Percentiles rank a stretch among this genome's conserved stretches.
Evolutionary conservation across 2,329 filamentous ascomycete species (phyloP).

Genomic region (Claviceps pazoutovae): DNA sequence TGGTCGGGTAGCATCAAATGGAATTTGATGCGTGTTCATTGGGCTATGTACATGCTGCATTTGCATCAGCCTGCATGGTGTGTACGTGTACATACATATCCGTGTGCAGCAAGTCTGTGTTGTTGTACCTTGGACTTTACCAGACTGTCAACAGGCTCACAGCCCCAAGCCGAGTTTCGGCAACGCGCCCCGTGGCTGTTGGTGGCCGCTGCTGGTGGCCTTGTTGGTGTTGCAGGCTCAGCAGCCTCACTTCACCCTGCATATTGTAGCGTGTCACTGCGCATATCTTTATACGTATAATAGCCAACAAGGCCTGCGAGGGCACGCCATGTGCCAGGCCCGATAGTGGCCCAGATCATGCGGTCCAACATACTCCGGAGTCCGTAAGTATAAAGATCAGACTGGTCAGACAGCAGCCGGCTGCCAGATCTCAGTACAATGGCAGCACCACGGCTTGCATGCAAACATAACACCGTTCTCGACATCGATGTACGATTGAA

Average conservation of each 20-base stretch:
- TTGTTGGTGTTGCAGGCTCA: background rate
- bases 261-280: too few species aligned
- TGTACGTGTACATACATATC: too few species aligned
- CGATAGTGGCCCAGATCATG: background rate
- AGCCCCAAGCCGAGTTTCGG: background rate
- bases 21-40: too few species aligned
- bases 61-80: too few species aligned
- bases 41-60: too few species aligned
- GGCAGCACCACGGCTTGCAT: background rate
- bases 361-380: too few species aligned
- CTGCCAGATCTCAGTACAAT: background rate
- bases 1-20: too few species aligned
- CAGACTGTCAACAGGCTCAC: background rate
- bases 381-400: too few species aligned
- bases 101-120: background rate
- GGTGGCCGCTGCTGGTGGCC: background rate
- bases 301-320: background rate
- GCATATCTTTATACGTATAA: background rate
- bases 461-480: background rate
- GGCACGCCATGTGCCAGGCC: background rate
- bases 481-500: too few species aligned
- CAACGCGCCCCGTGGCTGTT: background rate
- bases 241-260: background rate
- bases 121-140: background rate
- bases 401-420: too few species aligned